Evolutionary conservation across 768 basidiomycete species (phyloP).

Genomic region (Amanita inopinata): DNA sequence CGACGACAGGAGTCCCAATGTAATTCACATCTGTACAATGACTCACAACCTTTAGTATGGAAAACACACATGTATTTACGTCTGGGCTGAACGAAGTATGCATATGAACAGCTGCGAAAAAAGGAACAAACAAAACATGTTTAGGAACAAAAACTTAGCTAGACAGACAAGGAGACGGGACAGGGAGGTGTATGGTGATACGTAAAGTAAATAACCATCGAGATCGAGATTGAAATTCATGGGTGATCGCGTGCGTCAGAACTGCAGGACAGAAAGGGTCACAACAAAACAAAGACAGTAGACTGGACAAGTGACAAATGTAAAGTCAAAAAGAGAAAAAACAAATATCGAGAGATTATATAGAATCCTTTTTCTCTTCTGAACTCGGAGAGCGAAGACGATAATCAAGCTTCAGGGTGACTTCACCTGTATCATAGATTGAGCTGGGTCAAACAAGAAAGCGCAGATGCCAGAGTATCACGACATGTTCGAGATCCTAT

Average conservation of each 20-base stretch:
- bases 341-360: conserved; percentile 5
- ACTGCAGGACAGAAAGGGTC: conserved; percentile 1
- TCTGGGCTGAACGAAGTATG: too few species aligned
- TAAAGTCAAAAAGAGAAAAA: conserved; percentile 4
- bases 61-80: too few species aligned
- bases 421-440: conserved; percentile 6
- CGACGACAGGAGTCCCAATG: too few species aligned
- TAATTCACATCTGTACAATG: too few species aligned
- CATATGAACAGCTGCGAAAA: too few species aligned
- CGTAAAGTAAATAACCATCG: conserved; percentile 5
- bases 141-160: not conserved
- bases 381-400: conserved; percentile 5
- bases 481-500: not conserved
- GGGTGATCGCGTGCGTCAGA: conserved; percentile 10
- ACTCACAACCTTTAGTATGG: too few species aligned
- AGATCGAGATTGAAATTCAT: conserved; percentile 6
- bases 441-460: conserved; percentile 2
- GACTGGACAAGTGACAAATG: conserved; percentile 8
- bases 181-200: not conserved
- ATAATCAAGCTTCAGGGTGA: not conserved
- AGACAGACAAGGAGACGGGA: not conserved
- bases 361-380: too few species aligned
- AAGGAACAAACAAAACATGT: not conserved
- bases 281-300: conserved; percentile 10
- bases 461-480: conserved; percentile 8